A percentile compares a stretch with the other conserved stretches of the same genome.
Conservation (phyloP, 75 land plant species). For the Cunninghamia lanceolata region DNA sequence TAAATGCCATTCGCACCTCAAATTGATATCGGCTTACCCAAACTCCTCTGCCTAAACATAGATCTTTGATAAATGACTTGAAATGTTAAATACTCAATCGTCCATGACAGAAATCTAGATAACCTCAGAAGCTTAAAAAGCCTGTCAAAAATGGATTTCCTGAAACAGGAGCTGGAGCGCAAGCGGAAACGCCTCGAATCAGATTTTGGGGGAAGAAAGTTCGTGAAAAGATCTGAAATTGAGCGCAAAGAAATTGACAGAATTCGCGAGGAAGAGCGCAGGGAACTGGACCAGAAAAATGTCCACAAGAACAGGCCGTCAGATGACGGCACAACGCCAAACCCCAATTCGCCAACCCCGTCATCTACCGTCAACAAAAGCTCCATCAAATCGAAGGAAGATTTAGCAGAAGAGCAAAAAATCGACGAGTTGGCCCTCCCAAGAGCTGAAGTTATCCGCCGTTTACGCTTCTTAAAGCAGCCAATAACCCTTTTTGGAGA, state of each 20-base stretch:
- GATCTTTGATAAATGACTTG: no score
- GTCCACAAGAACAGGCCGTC: constrained; percentile 2
- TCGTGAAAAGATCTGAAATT: constrained; percentile 78
- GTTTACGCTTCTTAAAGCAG: constrained; percentile 81
- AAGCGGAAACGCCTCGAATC: constrained; percentile 56
- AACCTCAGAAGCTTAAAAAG: not conserved
- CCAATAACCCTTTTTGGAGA: constrained; percentile 97
- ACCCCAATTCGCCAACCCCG: constrained; percentile 10
- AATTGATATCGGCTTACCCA: no score
- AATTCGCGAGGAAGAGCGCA: constrained; percentile 72
- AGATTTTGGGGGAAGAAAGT: constrained; percentile 67
- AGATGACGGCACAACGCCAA: constrained; percentile 1
- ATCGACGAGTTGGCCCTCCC: constrained; percentile 79
- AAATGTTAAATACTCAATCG: no score
- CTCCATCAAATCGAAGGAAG: constrained; percentile 26
- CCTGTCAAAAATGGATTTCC: constrained; percentile 59
- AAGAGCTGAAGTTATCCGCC: constrained; percentile 73
- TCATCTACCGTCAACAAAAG: constrained; percentile 9
- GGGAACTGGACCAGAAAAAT: constrained; percentile 44
- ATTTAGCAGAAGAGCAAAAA: constrained; percentile 50
- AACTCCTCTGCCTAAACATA: no score
- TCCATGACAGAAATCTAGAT: constrained; percentile 26
- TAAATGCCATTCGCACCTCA: no score
- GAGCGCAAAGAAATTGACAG: constrained; percentile 71
- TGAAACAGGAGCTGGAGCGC: constrained; percentile 73